Conservation (phyloP, 2,329 filamentous ascomycete species). For the Pseudomassariella vexata region DNA sequence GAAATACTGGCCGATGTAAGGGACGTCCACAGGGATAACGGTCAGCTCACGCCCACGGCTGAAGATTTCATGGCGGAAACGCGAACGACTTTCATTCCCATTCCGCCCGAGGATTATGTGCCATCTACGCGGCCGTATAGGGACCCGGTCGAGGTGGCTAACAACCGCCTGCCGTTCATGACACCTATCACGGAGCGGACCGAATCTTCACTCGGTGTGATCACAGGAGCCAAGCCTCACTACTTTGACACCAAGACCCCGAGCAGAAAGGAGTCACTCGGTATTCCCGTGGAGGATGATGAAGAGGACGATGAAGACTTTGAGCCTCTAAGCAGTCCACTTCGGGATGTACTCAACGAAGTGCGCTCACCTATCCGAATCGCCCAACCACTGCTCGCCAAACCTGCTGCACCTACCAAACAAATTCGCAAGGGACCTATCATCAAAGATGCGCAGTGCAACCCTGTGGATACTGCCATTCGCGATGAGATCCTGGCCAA, state of each 20-base stretch:
- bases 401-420: slow-evolving; percentile 26
- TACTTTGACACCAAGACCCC: slow-evolving; percentile 71
- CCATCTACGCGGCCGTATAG: slow-evolving; percentile 74
- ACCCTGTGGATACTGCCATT: slow-evolving; percentile 76
- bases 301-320: slow-evolving; percentile 25
- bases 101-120: slow-evolving; percentile 82
- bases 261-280: slow-evolving; percentile 45
- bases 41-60: slow-evolving; percentile 14
- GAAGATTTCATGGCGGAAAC: slow-evolving; percentile 44
- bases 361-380: slow-evolving; percentile 39
- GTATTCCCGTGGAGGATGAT: slow-evolving; percentile 21
- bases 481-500: slow-evolving; percentile 70
- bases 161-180: slow-evolving; percentile 95
- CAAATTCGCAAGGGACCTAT: slow-evolving; percentile 60
- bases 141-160: slow-evolving; percentile 72
- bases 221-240: slow-evolving; percentile 52
- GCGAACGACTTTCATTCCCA: slow-evolving; percentile 66
- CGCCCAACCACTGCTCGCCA: slow-evolving; percentile 44
- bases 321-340: slow-evolving; percentile 60
- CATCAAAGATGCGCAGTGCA: slow-evolving; percentile 78
- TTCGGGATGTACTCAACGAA: slow-evolving; percentile 58
- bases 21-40: too few relatives aligned
- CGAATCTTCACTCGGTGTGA: slow-evolving; percentile 73
- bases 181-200: slow-evolving; percentile 96
- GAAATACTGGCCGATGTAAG: too few relatives aligned